These are phyloP conservation scores for Penicillium sp. DNA, from an alignment of 2,329 filamentous ascomycete genomes.

Conservation along the genomic window DNA sequence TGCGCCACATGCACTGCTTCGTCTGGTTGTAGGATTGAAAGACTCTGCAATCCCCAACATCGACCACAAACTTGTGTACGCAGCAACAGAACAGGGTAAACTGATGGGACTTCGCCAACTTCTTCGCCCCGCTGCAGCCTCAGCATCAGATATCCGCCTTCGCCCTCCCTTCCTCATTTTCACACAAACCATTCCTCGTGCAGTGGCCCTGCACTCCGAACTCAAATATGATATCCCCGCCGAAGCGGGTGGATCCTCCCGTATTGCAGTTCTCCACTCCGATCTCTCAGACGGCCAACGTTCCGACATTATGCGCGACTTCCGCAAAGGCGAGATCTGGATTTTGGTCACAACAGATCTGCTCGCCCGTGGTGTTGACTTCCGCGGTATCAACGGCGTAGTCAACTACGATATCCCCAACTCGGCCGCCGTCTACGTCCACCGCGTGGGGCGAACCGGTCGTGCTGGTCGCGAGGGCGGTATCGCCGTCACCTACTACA, in stretches of 20 bases:
- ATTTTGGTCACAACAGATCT: slow-evolving; percentile 95
- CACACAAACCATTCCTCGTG: slow-evolving; percentile 91
- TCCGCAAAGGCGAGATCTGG: slow-evolving; percentile 92
- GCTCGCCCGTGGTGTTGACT: slow-evolving; percentile 87
- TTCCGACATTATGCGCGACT: slow-evolving; percentile 79
- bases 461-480: slow-evolving; percentile 84
- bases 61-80: slow-evolving; percentile 82
- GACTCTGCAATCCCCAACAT: slow-evolving; percentile 94
- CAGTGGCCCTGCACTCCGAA: slow-evolving; percentile 82
- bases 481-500: slow-evolving; percentile 90
- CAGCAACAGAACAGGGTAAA: slow-evolving; percentile 90
- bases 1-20: slow-evolving; percentile 58
- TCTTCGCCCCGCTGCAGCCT: slow-evolving; percentile 68
- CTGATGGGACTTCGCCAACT: slow-evolving; percentile 87
- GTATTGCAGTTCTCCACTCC: slow-evolving; percentile 88
- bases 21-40: slow-evolving; percentile 92
- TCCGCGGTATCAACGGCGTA: slow-evolving; percentile 90
- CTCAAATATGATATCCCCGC: slow-evolving; percentile 91
- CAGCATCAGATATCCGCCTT: slow-evolving; percentile 52
- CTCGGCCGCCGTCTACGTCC: slow-evolving; percentile 86
- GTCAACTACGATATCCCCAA: slow-evolving; percentile 97
- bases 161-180: slow-evolving; percentile 92
- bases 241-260: slow-evolving; percentile 77
- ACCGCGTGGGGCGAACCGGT: slow-evolving; percentile 88
- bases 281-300: slow-evolving; percentile 75